Conservation (phyloP, 2,329 filamentous ascomycete genomes). For the Lachnellula cervina region DNA sequence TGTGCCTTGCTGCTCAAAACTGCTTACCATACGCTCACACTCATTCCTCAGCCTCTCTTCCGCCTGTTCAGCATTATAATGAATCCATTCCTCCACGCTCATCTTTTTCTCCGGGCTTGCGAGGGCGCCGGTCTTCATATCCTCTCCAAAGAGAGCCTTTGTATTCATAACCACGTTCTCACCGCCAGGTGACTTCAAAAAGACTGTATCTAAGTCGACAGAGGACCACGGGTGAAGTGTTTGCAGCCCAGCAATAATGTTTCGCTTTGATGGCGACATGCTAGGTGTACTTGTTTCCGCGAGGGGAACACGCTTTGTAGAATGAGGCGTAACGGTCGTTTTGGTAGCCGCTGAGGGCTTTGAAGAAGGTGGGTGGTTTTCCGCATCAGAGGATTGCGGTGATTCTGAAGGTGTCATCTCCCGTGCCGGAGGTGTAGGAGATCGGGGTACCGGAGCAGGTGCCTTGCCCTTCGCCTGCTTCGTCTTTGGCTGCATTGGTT, state of each 20-base stretch:
- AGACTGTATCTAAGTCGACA: slow-evolving; percentile 70
- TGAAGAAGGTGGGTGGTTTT: slow-evolving; percentile 72
- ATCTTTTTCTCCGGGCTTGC: slow-evolving; percentile 77
- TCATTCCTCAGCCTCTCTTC: slow-evolving; percentile 75
- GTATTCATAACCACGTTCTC: slow-evolving; percentile 20
- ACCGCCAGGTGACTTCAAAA: slow-evolving; percentile 42
- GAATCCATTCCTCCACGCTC: slow-evolving; percentile 92
- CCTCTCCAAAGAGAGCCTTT: slow-evolving; percentile 32
- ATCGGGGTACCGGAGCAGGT: slow-evolving; percentile 21
- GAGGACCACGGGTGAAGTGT: slow-evolving; percentile 62
- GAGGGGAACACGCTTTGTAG: slow-evolving; percentile 43
- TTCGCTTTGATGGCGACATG: slow-evolving; percentile 56
- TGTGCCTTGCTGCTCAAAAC: slow-evolving; percentile 78
- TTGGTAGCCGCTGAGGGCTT: slow-evolving; percentile 41
- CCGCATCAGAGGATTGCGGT: slow-evolving; percentile 72
- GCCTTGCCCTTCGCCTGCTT: slow-evolving; percentile 4
- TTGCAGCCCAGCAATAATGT: slow-evolving; percentile 52
- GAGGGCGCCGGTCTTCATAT: slow-evolving; percentile 50
- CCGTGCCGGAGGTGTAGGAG: slow-evolving; percentile 45
- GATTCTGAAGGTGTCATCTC: slow-evolving; percentile 62
- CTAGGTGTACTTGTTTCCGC: slow-evolving; percentile 45
- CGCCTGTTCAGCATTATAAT: slow-evolving; percentile 71
- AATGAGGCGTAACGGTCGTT: slow-evolving; percentile 18
- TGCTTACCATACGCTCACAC: slow-evolving; percentile 75
- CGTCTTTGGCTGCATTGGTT: neutral